phyloP scores from a whole-genome alignment of 164 flowering plant genomes.

The Umbilicus rupestris region DNA sequence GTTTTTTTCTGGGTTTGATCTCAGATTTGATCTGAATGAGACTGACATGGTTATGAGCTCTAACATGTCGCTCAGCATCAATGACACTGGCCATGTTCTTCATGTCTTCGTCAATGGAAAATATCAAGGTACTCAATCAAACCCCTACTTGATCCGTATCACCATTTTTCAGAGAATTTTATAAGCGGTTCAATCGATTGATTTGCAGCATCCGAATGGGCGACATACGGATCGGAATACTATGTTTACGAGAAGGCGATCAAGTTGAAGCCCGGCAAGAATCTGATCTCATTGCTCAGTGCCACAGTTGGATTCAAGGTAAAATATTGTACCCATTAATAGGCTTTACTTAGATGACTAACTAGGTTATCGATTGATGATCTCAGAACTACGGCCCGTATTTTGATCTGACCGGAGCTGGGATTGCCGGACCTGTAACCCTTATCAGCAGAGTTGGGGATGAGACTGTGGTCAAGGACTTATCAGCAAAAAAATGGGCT shows the following conservation, averaged over 20 bases:
- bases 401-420: slow-evolving; percentile 29
- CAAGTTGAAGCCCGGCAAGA: slow-evolving; percentile 28
- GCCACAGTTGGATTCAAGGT: slow-evolving; percentile 44
- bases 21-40: slow-evolving; percentile 20
- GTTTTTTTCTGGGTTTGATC: neutral
- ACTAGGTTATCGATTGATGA: neutral
- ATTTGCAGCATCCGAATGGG: slow-evolving; percentile 37
- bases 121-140: slow-evolving; percentile 26
- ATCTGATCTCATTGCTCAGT: slow-evolving; percentile 46
- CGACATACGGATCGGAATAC: slow-evolving; percentile 12
- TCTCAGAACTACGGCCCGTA: slow-evolving; percentile 45
- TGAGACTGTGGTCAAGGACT: slow-evolving; percentile 30
- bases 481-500: slow-evolving; percentile 38
- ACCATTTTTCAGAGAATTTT: too few relatives aligned
- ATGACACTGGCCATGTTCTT: slow-evolving; percentile 47
- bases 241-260: slow-evolving; percentile 26
- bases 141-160: too few relatives aligned
- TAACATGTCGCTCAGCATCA: slow-evolving; percentile 35
- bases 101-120: slow-evolving; percentile 58
- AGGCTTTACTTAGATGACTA: too few relatives aligned
- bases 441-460: slow-evolving; percentile 31
- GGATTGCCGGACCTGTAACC: slow-evolving; percentile 44
- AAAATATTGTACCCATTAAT: too few relatives aligned
- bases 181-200: neutral
- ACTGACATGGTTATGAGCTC: slow-evolving; percentile 26